Evolutionary conservation across 192 early-diverging fungal species (phyloP).

Genomic region (Podila horticola): DNA sequence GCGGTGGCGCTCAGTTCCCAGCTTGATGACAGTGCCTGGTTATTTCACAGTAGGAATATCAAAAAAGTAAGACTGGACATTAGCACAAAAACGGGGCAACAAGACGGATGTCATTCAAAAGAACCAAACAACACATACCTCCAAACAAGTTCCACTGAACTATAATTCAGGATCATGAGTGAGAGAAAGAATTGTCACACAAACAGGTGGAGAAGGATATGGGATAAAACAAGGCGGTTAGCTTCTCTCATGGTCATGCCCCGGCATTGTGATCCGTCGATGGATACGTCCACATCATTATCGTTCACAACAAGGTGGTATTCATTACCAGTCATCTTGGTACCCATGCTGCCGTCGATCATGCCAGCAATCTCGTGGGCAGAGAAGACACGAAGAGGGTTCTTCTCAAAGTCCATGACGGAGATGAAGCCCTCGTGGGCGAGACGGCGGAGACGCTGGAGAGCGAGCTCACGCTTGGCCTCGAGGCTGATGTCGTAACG

Average conservation of each 20-base stretch:
- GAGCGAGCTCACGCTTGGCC: constrained; percentile 72
- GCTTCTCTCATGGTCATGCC: not conserved
- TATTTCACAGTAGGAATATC: not conserved
- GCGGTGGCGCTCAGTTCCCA: constrained; percentile 79
- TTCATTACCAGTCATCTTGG: constrained; percentile 59
- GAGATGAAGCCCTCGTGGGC: constrained; percentile 67
- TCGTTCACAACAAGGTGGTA: too few species aligned
- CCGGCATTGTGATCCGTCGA: too few species aligned
- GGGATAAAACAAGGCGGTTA: not conserved
- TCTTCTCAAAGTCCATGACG: constrained; percentile 75
- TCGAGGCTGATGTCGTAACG: constrained; percentile 71
- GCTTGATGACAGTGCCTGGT: constrained; percentile 69
- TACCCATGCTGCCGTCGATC: constrained; percentile 77
- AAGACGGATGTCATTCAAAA: too few species aligned
- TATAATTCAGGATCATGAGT: constrained; percentile 18
- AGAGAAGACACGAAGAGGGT: constrained; percentile 72
- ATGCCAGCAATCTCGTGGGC: constrained; percentile 82
- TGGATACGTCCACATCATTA: too few species aligned
- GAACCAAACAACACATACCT: constrained; percentile 25
- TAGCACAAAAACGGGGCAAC: too few species aligned
- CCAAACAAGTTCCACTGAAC: constrained; percentile 53
- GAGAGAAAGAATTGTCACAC: not conserved
- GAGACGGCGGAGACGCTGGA: constrained; percentile 60
- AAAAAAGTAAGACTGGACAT: constrained; percentile 3
- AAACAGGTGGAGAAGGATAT: not conserved